Base-by-base conservation (phyloP, 2,329 filamentous ascomycete species). In the Penicillium sp. region DNA sequence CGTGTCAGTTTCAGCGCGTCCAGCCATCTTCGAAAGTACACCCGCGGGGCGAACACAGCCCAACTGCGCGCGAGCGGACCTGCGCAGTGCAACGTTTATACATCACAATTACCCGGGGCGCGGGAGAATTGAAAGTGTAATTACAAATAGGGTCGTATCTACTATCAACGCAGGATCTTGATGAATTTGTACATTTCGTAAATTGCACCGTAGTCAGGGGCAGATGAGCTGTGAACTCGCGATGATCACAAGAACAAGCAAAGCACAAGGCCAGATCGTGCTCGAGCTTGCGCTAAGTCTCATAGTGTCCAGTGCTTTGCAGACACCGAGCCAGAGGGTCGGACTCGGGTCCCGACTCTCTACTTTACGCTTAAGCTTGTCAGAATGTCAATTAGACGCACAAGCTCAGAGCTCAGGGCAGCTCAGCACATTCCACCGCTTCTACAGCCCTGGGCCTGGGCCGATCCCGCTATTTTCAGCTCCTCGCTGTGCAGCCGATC, bases 21-120 rank as follows among this genome's bases (percentile, higher is more conserved):
- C 33, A 49, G 27, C 16, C n/a, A 27, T 6, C 10, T 6, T n/a
- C 44, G 35, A 50, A 41, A 53, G 50, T 49, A 56, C 9, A 16
- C 16, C 14, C 39, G 39, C 41, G 39, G 35, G 43, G 43, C 31
- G 47, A 22, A 27, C 22, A n/a, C 24, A 35, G 44, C 58, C 58
- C 59, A 47, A 55, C 55, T 59, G 50, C 49, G 13, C 9, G n/a
- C 24, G 53, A 22, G 40, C 44, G 56, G 57, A 58, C 58, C 60
- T 63, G 61, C 52, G 54, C 59, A 46, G 59, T 54, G 31, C 56
- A 37, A 58, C 37, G n/a, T 55, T 43, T 60, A 64, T 60, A 59
- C 53, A 55, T 64, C 62, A 64, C 57, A 64, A 60, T 64, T 56
- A 22, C 44, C 13, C 1, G 22, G 22, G 52, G 57, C 33, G 43